Base-by-base conservation (phyloP, 2,329 filamentous ascomycete genomes). In the Talaromyces sp. region DNA sequence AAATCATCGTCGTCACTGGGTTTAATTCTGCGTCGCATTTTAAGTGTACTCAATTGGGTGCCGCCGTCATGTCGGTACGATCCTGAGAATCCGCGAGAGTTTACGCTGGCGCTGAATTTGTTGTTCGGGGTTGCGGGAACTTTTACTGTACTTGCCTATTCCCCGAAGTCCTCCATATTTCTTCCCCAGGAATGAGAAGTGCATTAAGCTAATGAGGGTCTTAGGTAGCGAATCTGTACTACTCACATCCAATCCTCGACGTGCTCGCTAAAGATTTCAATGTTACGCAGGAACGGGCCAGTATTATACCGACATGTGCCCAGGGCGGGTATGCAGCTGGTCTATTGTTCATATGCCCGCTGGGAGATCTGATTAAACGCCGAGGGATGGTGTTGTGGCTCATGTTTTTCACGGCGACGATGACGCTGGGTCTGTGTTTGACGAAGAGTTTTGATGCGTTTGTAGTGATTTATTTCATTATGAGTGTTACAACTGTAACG, bases 151-250 rank as follows among this genome's bases (percentile, higher is more conserved):
- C 35, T 9, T 37, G 3, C 35, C 4, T 27, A 27, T 27, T 37
- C 49, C 49, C 27, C 24, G 35, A 39, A 2, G 27, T 27, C 27
- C 27, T 27, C 3, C 27, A 27, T 6, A 31, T 31, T 31, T 7
- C 27, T 31, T 31, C 27, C 27, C 27, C 5, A 31, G 27, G 27
- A 6, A 31, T 31, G 27, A 31, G 27, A 31, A 31, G 27, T 6
- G 27, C 37, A 22, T 39, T 14, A 13, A 24, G 35, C 56, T 59
- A 22, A 59, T 56, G 16, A 59, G 5, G 3, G 24, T 3, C 87
- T 92, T 69, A 91, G 0, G 91, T 93, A 7, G 90, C 90, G 19
- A 93, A 93, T 70, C 80, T 94, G 3, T 94, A 94, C 78, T 93
- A 94, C 76, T 91, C 86, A 66, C 90, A 93, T 71, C 90, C 91